A percentile compares a stretch with the other conserved stretches of the same genome.
Conservation (phyloP, 306 rosid species). For the Pachyrhizus erosus region DNA sequence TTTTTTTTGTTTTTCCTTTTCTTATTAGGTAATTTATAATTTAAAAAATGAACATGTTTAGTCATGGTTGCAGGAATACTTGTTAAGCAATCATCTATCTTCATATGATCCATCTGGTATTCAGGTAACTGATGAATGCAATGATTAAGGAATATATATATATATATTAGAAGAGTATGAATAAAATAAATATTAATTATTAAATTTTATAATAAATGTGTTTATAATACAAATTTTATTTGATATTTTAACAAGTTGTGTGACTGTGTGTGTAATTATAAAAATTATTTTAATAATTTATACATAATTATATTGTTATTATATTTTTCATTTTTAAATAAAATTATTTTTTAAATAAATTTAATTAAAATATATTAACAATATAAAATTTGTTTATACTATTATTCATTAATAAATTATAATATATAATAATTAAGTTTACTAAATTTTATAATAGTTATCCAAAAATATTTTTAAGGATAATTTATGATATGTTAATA, state of each 20-base stretch:
- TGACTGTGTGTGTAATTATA: neutral
- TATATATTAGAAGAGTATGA: too few relatives aligned
- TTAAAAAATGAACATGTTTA: neutral
- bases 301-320: neutral
- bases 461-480: neutral
- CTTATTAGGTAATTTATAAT: neutral
- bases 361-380: neutral
- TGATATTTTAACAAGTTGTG: neutral
- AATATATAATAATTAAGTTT: too few relatives aligned
- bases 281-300: neutral
- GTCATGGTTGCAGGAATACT: constrained; percentile 51
- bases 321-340: neutral
- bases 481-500: neutral
- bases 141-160: too few relatives aligned
- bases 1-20: neutral
- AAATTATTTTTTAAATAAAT: neutral
- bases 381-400: neutral
- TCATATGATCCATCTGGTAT: constrained; percentile 65
- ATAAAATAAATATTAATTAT: neutral
- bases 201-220: neutral
- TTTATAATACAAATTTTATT: neutral
- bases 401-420: neutral
- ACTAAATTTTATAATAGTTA: neutral
- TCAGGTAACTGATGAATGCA: constrained; percentile 48
- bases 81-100: constrained; percentile 62